A percentile compares a stretch with the other conserved stretches of the same genome.
Evolutionary conservation across 2,329 filamentous ascomycete genomes (phyloP).

Genomic region (Verticillium longisporum): DNA sequence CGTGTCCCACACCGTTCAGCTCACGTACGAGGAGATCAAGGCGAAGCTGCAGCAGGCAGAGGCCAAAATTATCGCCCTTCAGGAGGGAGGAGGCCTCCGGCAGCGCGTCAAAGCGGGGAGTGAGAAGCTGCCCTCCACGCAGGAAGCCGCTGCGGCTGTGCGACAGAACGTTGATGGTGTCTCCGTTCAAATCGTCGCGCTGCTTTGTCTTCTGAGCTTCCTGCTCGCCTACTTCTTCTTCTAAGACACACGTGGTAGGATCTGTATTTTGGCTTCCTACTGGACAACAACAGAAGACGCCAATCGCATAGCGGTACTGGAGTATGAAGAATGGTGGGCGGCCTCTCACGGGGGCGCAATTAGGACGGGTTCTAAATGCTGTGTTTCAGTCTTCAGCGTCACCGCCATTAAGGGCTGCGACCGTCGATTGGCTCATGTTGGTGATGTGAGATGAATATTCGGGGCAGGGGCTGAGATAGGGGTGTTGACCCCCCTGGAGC

Average conservation of each 20-base stretch:
- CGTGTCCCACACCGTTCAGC: slow-evolving; percentile 35
- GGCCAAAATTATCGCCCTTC: slow-evolving; percentile 62
- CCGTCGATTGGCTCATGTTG: neutral
- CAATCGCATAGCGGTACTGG: neutral
- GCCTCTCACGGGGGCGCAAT: neutral
- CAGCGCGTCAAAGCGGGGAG: slow-evolving; percentile 59
- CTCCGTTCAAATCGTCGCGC: slow-evolving; percentile 76
- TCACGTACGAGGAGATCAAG: slow-evolving; percentile 55
- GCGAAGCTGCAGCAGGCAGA: slow-evolving; percentile 69
- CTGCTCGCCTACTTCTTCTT: slow-evolving; percentile 95
- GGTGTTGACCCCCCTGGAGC: neutral
- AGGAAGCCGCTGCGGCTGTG: slow-evolving; percentile 43
- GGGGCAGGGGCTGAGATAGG: neutral
- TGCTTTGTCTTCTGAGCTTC: slow-evolving; percentile 83
- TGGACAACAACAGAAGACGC: neutral
- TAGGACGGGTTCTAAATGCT: neutral
- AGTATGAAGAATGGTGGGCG: neutral
- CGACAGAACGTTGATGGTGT: slow-evolving; percentile 65
- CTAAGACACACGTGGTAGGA: slow-evolving; percentile 36
- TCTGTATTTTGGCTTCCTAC: neutral
- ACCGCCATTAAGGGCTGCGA: neutral
- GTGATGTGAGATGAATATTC: neutral
- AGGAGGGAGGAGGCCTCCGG: slow-evolving; percentile 65
- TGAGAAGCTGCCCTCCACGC: slow-evolving; percentile 40
- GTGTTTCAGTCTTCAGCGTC: neutral